These are phyloP conservation scores for Iberis pinnata DNA, from an alignment of 345 rosid species.

Conservation along the genomic window DNA sequence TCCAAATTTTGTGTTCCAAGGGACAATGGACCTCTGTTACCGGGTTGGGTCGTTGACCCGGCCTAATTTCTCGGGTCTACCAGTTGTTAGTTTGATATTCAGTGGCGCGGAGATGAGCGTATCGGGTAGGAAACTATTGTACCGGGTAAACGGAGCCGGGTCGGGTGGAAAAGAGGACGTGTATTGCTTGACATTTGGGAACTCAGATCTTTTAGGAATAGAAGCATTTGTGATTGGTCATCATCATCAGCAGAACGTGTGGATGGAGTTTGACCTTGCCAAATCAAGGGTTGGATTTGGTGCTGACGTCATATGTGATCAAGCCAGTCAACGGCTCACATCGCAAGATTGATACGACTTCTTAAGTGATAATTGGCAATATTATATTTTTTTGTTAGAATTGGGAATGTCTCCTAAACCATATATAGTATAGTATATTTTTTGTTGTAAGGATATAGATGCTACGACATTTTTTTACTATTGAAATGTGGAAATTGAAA, in stretches of 20 bases:
- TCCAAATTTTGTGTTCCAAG: constrained; percentile 56
- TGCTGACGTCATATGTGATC: constrained; percentile 56
- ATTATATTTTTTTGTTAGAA: too few species aligned
- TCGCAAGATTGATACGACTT: constrained; percentile 9
- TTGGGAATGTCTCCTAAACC: too few species aligned
- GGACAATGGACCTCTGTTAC: constrained; percentile 70
- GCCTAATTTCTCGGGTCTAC: constrained; percentile 32
- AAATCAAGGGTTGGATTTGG: constrained; percentile 72
- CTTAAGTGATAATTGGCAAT: too few species aligned
- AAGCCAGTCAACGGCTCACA: constrained; percentile 48
- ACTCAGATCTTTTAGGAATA: constrained; percentile 60
- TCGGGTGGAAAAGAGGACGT: constrained; percentile 43
- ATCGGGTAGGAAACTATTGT: constrained; percentile 48
- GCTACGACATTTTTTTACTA: too few species aligned
- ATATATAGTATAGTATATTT: too few species aligned
- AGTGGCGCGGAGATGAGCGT: constrained; percentile 64
- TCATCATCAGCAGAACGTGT: constrained; percentile 73
- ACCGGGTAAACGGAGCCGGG: constrained; percentile 57
- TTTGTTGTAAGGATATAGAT: too few species aligned
- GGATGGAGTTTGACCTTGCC: constrained; percentile 76
- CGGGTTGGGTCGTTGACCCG: constrained; percentile 23
- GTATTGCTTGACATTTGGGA: constrained; percentile 76
- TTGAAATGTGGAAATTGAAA: too few species aligned
- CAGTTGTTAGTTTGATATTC: constrained; percentile 47
- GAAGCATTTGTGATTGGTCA: constrained; percentile 75